These are phyloP conservation scores for Lasiodiplodia sp. DNA, from an alignment of 2,329 filamentous ascomycete species.

Conservation along the genomic window DNA sequence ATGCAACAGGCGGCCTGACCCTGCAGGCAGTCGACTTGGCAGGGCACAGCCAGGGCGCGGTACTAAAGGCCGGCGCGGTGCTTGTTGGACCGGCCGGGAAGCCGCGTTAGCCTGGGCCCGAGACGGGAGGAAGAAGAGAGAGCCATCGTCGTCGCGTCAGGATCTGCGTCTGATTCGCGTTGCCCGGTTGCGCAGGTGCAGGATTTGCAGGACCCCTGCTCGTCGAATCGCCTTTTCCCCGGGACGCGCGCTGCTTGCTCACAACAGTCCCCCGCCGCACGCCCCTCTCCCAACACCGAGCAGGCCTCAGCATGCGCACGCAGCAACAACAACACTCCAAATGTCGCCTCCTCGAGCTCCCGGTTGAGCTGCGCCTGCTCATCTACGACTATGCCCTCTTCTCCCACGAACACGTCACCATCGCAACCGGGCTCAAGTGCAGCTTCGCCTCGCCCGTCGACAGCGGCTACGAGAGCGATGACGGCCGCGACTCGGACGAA, in stretches of 20 bases:
- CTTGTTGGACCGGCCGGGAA: background rate
- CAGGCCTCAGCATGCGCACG: slow-evolving; percentile 24
- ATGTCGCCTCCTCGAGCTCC: slow-evolving; percentile 40
- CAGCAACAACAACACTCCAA: slow-evolving; percentile 5
- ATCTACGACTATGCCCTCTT: slow-evolving; percentile 51
- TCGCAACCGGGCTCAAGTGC: slow-evolving; percentile 36
- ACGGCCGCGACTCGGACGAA: slow-evolving; percentile 33
- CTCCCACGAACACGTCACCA: slow-evolving; percentile 46
- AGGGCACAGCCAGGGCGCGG: background rate
- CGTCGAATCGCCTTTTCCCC: slow-evolving; percentile 7
- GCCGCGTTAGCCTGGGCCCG: background rate
- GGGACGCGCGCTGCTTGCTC: slow-evolving; percentile 11
- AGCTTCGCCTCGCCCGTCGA: slow-evolving; percentile 40
- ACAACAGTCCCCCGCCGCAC: slow-evolving; percentile 18
- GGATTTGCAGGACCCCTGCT: slow-evolving; percentile 21
- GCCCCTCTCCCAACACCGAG: slow-evolving; percentile 18
- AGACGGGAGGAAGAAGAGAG: background rate
- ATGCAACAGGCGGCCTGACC: slow-evolving; percentile 20
- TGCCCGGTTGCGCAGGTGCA: slow-evolving; percentile 3
- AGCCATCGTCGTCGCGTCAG: background rate
- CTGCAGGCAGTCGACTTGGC: slow-evolving; percentile 21
- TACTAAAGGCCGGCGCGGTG: slow-evolving; percentile 7
- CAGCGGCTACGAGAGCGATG: slow-evolving; percentile 36
- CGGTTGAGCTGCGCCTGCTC: slow-evolving; percentile 50
- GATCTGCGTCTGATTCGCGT: slow-evolving; percentile 20